Evolutionary conservation across 139 green algal species (phyloP), one percentile per base, ranked within the genome.

Genomic region (Picochlorum sp.): DNA sequence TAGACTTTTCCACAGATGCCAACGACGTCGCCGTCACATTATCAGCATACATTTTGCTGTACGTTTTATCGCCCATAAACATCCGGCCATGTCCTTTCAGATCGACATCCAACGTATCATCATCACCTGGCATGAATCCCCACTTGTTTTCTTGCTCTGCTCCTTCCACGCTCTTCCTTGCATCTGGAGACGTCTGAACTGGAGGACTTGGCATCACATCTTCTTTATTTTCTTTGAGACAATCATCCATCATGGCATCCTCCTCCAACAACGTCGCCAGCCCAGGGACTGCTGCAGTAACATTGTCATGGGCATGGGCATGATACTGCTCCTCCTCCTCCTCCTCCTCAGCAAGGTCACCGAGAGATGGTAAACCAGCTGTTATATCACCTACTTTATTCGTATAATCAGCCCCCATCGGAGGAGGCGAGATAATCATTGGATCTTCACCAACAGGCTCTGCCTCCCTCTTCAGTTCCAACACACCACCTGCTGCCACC

Each of bases 21-120:
- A 10, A 18, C 7, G 21, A 49, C 47, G 41, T 45, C 0, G 76
- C 83, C 7, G 68, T 76, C 21, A 30, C 15, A 28, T 32, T 52
- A 49, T 66, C 67, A 32, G 78, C 75, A 49, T 85, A 91, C 41
- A 90, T 72, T 52, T 82, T 65, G 61, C 79, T 81, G 76, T 86
- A 90, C 1, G 85, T 91, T 9, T 49, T 60, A 18, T 91, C 85
- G 6, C 85, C 85, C 85, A 91, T 90, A 10, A 88, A 65, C 24
- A 66, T 61, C 9, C 68, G 71, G 11, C 47, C 77, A 20, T 79
- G 66, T 47, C 70, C 58, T 50, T 84, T 66, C 58, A 88, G 50
- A 24, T 88, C 66, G 10, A 88, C 66, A 14, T 82, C 70, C 58
- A 84, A 32, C 1, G 82, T 88, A 63, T 86, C 74, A 1, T 88